Conservation (phyloP, 2,329 filamentous ascomycete species). For the Beauveria asiatica region DNA sequence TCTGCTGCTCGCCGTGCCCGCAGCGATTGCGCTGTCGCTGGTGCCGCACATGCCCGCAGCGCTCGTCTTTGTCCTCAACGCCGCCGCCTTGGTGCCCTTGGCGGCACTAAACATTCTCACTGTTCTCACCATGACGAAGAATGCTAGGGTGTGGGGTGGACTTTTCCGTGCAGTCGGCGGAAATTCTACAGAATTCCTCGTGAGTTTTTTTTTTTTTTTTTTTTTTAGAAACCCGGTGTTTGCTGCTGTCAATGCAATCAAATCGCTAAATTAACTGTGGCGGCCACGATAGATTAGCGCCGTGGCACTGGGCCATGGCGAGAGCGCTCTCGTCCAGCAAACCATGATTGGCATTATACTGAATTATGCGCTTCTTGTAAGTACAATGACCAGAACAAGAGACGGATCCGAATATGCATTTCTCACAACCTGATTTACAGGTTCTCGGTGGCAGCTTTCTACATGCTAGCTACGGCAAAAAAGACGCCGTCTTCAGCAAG, state of each 20-base stretch:
- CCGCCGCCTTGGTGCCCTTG: constrained; percentile 12
- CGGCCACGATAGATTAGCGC: neutral
- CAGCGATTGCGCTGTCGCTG: constrained; percentile 1
- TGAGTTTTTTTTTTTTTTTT: no score
- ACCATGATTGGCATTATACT: constrained; percentile 14
- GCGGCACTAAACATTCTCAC: constrained; percentile 12
- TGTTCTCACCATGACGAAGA: constrained; percentile 9
- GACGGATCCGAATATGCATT: neutral
- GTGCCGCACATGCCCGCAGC: neutral
- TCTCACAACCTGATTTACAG: neutral
- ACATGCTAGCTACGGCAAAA: constrained; percentile 14
- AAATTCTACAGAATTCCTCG: constrained; percentile 12
- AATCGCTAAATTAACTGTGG: neutral
- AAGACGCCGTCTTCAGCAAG: constrained; percentile 13
- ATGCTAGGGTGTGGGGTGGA: constrained; percentile 9
- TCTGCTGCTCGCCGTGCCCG: constrained; percentile 11
- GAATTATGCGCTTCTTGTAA: constrained; percentile 11
- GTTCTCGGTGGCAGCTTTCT: constrained; percentile 14
- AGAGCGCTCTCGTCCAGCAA: constrained; percentile 10
- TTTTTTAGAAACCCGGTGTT: no score
- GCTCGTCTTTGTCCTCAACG: constrained; percentile 11
- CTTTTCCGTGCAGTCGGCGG: constrained; percentile 12
- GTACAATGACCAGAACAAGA: neutral
- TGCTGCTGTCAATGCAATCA: no score
- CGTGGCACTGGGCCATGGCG: neutral